Evolutionary conservation across 2,329 filamentous ascomycete species (phyloP).

Genomic region (Talaromyces sp.): DNA sequence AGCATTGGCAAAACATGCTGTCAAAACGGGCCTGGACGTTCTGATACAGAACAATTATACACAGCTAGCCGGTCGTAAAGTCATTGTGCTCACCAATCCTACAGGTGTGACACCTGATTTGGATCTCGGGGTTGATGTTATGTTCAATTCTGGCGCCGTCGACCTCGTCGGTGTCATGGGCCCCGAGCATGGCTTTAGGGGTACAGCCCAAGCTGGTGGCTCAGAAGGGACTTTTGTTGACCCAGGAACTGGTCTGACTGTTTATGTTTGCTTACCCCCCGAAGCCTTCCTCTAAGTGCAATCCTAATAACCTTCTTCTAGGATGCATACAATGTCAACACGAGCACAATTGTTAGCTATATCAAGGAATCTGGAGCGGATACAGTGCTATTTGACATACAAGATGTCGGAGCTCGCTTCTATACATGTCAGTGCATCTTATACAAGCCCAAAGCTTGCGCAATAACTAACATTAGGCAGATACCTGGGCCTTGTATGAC

Average conservation of each 20-base stretch:
- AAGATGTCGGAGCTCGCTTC: slow-evolving; percentile 11
- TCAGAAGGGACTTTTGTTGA: slow-evolving; percentile 12
- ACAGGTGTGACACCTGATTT: slow-evolving; percentile 8
- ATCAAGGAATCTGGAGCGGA: slow-evolving; percentile 10
- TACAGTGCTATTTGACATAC: slow-evolving; percentile 12
- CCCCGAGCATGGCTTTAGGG: slow-evolving; percentile 10
- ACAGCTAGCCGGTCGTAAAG: slow-evolving; percentile 6
- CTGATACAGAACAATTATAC: slow-evolving; percentile 7
- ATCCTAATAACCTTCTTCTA: background rate
- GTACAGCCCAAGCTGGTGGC: slow-evolving; percentile 10
- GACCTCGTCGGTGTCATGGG: slow-evolving; percentile 12
- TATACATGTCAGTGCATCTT: slow-evolving; percentile 5
- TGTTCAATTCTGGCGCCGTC: slow-evolving; percentile 7
- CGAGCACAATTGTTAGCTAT: slow-evolving; percentile 4
- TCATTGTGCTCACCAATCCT: slow-evolving; percentile 9
- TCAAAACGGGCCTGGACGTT: slow-evolving; percentile 9
- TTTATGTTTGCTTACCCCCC: slow-evolving; percentile 3
- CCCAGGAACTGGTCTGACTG: slow-evolving; percentile 6
- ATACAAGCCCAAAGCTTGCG: too few relatives aligned
- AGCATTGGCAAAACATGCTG: slow-evolving; percentile 1
- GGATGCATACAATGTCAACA: slow-evolving; percentile 13
- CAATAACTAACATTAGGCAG: background rate
- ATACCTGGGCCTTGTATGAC: slow-evolving; percentile 13
- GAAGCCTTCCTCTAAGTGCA: background rate
- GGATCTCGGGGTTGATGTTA: slow-evolving; percentile 11